A percentile compares a stretch with the other conserved stretches of the same genome.
Evolutionary conservation across 805 yeast genomes (phyloP).

Genomic region (Lachancea dasiensis): DNA sequence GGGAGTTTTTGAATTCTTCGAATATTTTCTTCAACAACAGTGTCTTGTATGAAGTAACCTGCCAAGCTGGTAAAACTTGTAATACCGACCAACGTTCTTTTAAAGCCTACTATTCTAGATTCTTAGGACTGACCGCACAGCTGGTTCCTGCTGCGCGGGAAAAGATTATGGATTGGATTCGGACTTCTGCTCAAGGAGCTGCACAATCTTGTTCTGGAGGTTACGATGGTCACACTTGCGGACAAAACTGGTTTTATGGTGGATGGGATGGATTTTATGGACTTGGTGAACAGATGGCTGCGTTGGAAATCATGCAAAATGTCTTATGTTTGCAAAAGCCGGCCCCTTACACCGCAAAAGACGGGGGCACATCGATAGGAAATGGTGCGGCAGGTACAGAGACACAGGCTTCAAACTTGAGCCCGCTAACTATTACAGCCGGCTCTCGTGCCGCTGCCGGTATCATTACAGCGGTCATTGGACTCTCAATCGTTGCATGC

Average conservation of each 20-base stretch:
- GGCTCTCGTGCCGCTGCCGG: constrained; percentile 66
- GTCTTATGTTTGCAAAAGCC: constrained; percentile 34
- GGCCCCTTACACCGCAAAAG: constrained; percentile 54
- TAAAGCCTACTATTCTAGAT: constrained; percentile 75
- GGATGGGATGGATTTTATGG: constrained; percentile 76
- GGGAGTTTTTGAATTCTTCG: constrained; percentile 49
- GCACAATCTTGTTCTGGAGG: constrained; percentile 86
- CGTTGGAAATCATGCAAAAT: constrained; percentile 58
- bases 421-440: constrained; percentile 38
- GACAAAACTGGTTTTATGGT: constrained; percentile 63
- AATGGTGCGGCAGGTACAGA: constrained; percentile 63
- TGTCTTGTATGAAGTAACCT: constrained; percentile 76
- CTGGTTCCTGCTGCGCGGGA: constrained; percentile 51
- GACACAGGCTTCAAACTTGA: constrained; percentile 32
- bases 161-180: constrained; percentile 32
- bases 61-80: constrained; percentile 62
- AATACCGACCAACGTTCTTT: constrained; percentile 88
- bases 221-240: constrained; percentile 82
- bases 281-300: constrained; percentile 86
- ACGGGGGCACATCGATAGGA: constrained; percentile 70
- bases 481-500: constrained; percentile 39
- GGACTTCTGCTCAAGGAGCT: constrained; percentile 60
- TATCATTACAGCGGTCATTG: constrained; percentile 54
- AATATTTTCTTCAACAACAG: constrained; percentile 49
- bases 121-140: constrained; percentile 66